Evolutionary conservation across 176 grass and related monocot genomes (phyloP).

Genomic region (Cenchrus purpureus): DNA sequence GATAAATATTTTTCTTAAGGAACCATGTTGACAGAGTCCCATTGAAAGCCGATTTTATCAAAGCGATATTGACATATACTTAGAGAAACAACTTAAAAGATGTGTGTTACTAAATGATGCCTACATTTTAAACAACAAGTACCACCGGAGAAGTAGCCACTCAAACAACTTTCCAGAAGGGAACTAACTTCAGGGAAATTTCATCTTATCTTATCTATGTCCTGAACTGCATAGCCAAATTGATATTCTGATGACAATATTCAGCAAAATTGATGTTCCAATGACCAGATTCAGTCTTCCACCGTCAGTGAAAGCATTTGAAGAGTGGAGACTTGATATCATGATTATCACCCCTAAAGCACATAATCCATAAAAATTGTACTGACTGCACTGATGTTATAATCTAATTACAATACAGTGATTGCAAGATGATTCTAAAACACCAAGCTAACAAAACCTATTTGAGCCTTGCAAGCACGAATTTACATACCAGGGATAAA

Average conservation of each 20-base stretch:
- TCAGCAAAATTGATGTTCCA: background rate
- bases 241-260: background rate
- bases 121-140: background rate
- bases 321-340: background rate
- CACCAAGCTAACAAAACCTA: background rate
- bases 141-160: background rate
- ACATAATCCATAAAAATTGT: background rate
- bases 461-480: background rate
- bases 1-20: background rate
- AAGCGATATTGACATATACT: background rate
- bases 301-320: background rate
- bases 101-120: background rate
- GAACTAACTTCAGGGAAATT: background rate
- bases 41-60: background rate
- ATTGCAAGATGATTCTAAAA: background rate
- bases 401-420: background rate
- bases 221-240: background rate
- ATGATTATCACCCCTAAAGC: background rate
- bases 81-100: background rate
- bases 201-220: background rate
- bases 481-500: constrained; percentile 18
- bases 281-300: background rate
- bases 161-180: background rate
- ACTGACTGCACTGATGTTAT: background rate
- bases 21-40: background rate